Evolutionary conservation across 2,329 filamentous ascomycete species (phyloP).

Genomic region (Aspergillus transmontanensis): DNA sequence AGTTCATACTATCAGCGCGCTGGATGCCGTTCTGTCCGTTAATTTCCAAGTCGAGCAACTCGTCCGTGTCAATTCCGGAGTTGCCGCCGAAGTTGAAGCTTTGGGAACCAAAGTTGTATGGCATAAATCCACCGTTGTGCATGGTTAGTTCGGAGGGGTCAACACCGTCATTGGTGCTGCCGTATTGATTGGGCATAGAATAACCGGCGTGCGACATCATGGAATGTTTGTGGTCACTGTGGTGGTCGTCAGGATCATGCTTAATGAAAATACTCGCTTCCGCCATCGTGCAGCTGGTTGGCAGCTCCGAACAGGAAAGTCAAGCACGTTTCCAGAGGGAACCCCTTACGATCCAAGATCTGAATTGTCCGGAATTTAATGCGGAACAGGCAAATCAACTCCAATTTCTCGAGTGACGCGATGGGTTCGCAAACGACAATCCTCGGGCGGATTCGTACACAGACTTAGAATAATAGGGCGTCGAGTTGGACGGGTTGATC

Average conservation of each 20-base stretch:
- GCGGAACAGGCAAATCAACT: neutral
- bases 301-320: conserved; percentile 13
- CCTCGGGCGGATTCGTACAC: neutral
- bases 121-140: conserved; percentile 55
- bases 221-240: conserved; percentile 55
- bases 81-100: conserved; percentile 73
- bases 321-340: conserved; percentile 16
- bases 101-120: conserved; percentile 62
- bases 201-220: conserved; percentile 53
- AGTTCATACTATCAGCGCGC: conserved; percentile 39
- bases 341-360: conserved; percentile 23
- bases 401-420: too few relatives aligned
- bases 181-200: conserved; percentile 58
- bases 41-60: conserved; percentile 69
- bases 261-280: conserved; percentile 67
- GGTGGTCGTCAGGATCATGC: conserved; percentile 66
- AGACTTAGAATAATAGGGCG: neutral
- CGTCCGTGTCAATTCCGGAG: conserved; percentile 82
- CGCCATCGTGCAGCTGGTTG: conserved; percentile 47
- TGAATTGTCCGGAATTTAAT: conserved; percentile 2
- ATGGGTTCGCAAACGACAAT: neutral
- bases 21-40: conserved; percentile 42
- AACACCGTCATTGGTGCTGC: conserved; percentile 62
- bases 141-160: conserved; percentile 85
- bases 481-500: neutral